Base-by-base conservation (phyloP, 768 basidiomycete species). In the Leccinum boreale region DNA sequence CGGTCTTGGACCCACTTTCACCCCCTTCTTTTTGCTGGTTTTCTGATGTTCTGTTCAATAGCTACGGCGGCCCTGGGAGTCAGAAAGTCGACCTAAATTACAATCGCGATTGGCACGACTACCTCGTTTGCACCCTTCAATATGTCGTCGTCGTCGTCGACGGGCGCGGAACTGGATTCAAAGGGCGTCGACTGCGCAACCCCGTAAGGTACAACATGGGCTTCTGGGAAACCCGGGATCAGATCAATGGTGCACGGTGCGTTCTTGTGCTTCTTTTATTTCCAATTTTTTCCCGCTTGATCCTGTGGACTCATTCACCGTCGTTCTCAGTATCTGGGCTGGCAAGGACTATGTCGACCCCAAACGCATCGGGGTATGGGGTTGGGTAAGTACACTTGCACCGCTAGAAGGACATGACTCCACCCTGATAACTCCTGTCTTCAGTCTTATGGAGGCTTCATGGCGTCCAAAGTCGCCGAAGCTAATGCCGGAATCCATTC, bases 361-460 rank as follows among this genome's bases (percentile, higher is more conserved):
- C 39, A 85, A 83, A 70, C 79, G 94, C 47, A 90, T 98, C 49
- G 97, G 96, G 0, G 89, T 98, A 52, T 98, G 95, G 95, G 97
- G 97, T 45, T 98, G 97, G 96, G 92, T 94, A 60, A 69, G 89
- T 75, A 12, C 5, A 50, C 31, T 9, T 55, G 33, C 33, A 21
- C 11, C 3, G 17, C 39, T 19, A 8, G 4, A 14, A 50, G n/a
- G 56, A 36, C 35, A 12, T 12, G 4, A 17, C 46, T 29, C 12
- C 19, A 42, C 26, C 45, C 63, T 58, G 17, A 64, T 49, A 17
- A 19, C 7, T 47, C 14, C 24, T 31, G 9, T 39, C 29, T 28
- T 14, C 64, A 95, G 95, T 94, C 91, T 9, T 98, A 94, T 66
- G 96, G 96, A 10, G 96, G 97, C 0, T 99, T 93, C 74, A 92